phyloP scores from a whole-genome alignment of 2,329 filamentous ascomycete genomes.

The Ophiostoma ulmi region DNA sequence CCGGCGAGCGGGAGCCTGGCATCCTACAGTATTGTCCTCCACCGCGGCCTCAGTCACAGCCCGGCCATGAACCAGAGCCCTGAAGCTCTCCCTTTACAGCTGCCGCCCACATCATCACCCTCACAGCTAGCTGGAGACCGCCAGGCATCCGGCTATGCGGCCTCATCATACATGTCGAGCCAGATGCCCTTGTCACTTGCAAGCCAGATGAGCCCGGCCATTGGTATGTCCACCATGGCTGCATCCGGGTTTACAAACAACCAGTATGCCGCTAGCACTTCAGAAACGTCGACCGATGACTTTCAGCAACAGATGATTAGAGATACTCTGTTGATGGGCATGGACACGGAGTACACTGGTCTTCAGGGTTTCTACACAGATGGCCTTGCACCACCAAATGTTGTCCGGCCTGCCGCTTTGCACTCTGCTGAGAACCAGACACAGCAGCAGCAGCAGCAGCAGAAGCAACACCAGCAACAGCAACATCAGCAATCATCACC shows the following conservation, averaged over 20 bases:
- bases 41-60: slow-evolving; percentile 34
- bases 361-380: neutral
- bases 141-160: neutral
- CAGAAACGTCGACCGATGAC: neutral
- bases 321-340: slow-evolving; percentile 8
- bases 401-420: neutral
- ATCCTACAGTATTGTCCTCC: slow-evolving; percentile 46
- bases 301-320: neutral
- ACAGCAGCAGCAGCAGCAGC: slow-evolving; percentile 11
- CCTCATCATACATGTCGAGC: neutral
- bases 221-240: neutral
- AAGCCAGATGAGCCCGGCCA: neutral
- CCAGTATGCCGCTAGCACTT: neutral
- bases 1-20: slow-evolving; percentile 48
- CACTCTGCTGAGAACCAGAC: neutral
- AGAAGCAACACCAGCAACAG: slow-evolving; percentile 20
- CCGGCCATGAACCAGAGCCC: slow-evolving; percentile 26
- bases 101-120: slow-evolving; percentile 39
- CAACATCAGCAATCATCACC: slow-evolving; percentile 27
- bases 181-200: neutral
- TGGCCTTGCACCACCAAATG: neutral
- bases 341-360: slow-evolving; percentile 1
- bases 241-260: neutral
- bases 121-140: neutral
- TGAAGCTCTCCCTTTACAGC: slow-evolving; percentile 32